Percentiles rank a stretch among this genome's conserved stretches.
Evolutionary conservation across 2,329 filamentous ascomycete species (phyloP).

Genomic region (Talaromyces marneffei): DNA sequence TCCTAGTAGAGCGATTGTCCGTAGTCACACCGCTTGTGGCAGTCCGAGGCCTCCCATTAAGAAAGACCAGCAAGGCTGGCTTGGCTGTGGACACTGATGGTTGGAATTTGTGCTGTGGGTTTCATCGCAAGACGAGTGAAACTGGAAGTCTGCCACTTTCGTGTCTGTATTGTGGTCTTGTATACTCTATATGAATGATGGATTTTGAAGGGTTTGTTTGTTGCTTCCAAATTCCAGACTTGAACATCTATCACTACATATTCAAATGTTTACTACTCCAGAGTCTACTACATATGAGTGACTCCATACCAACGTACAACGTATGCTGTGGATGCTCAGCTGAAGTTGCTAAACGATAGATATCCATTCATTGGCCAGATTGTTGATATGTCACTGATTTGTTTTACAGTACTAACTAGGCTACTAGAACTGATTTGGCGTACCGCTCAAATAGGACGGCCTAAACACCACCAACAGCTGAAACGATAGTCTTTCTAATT

Average conservation of each 20-base stretch:
- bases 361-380: not conserved
- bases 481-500: not conserved
- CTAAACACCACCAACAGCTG: not conserved
- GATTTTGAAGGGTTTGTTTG: not conserved
- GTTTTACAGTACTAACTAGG: not conserved
- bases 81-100: slow-evolving; percentile 6
- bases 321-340: not conserved
- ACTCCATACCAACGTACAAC: not conserved
- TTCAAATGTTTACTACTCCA: no score
- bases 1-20: slow-evolving; percentile 25
- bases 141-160: slow-evolving; percentile 17
- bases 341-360: not conserved
- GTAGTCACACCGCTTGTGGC: slow-evolving; percentile 36
- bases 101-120: slow-evolving; percentile 19
- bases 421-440: not conserved
- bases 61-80: slow-evolving; percentile 35
- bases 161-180: not conserved
- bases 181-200: not conserved
- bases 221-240: not conserved
- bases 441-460: not conserved
- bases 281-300: no score
- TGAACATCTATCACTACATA: not conserved
- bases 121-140: slow-evolving; percentile 18
- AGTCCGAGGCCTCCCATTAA: slow-evolving; percentile 43
- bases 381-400: not conserved